Evolutionary conservation across 306 rosid species (phyloP), one percentile per base, ranked within the genome.

Genomic region (Lablab purpureus): DNA sequence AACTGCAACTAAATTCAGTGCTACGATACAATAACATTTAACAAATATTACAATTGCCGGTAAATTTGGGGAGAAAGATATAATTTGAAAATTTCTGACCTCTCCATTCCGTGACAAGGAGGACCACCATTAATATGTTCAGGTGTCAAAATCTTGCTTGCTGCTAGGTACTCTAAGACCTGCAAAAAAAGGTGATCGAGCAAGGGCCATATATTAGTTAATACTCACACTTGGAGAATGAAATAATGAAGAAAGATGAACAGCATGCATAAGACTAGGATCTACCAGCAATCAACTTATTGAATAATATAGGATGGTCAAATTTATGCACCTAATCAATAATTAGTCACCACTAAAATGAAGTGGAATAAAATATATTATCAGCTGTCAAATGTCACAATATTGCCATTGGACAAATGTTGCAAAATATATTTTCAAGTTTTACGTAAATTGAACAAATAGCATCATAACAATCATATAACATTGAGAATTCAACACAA

Each of bases 31-130:
- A 54, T 11, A 54, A 69, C 46, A 54, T 7, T 77, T 63, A 15
- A 82, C 52, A 58, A 76, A 70, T 27, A 49, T 66, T 40, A 77
- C 10, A 77, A 30, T 34, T 60, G 46, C 14, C 66, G 10, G 50
- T 54, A 43, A 73, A 76, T 21, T 25, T 3, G 40, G 64, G 67
- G 12, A 40, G 71, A 60, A 37, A 17, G 54, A 2, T 10, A 62
- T 50, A 62, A 2, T 55, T 75, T 50, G 72, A 71, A 59, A 79
- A 51, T 73, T 60, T 75, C 89, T 81, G 34, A 96, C 99, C 99
- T 96, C 90, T 96, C 99, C 99, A 96, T 93, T 89, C 97, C 97
- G 18, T 62, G 89, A 73, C 93, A 89, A 52, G 98, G 99, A 75
- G 99, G 96, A 69, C 93, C 97, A 10, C 90, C 86, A 74, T 84